Conservation (phyloP, 2,329 filamentous ascomycete species). For the Colletotrichum horii region DNA sequence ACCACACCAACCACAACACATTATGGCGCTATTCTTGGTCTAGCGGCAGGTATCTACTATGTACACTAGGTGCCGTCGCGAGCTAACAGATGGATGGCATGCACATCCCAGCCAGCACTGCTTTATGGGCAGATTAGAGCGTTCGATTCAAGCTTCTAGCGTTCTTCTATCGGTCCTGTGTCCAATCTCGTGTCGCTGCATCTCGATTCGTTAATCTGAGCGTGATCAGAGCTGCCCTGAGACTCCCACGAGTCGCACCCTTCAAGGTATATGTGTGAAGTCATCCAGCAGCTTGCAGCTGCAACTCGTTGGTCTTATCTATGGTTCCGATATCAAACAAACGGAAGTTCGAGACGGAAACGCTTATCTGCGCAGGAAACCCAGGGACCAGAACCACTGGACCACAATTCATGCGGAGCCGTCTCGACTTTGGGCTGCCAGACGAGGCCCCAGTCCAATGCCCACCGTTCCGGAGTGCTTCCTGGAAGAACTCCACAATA, state of each 20-base stretch:
- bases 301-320: background rate
- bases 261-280: background rate
- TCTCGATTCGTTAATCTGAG: slow-evolving; percentile 2
- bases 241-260: slow-evolving; percentile 3
- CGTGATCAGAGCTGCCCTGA: background rate
- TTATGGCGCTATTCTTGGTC: background rate
- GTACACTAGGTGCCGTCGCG: background rate
- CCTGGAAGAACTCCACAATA: background rate
- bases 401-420: background rate
- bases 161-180: background rate
- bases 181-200: background rate
- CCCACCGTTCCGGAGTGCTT: background rate
- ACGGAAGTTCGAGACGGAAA: background rate
- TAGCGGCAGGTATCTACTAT: background rate
- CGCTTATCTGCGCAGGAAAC: slow-evolving; percentile 8
- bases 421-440: background rate
- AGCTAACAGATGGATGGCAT: background rate
- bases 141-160: slow-evolving; percentile 14
- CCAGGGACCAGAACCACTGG: background rate
- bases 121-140: background rate
- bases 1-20: background rate
- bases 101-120: background rate
- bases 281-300: background rate
- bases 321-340: slow-evolving; percentile 2
- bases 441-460: background rate